These are phyloP conservation scores for Scedosporium boydii DNA, from an alignment of 2,329 filamentous ascomycete species.

Conservation along the genomic window DNA sequence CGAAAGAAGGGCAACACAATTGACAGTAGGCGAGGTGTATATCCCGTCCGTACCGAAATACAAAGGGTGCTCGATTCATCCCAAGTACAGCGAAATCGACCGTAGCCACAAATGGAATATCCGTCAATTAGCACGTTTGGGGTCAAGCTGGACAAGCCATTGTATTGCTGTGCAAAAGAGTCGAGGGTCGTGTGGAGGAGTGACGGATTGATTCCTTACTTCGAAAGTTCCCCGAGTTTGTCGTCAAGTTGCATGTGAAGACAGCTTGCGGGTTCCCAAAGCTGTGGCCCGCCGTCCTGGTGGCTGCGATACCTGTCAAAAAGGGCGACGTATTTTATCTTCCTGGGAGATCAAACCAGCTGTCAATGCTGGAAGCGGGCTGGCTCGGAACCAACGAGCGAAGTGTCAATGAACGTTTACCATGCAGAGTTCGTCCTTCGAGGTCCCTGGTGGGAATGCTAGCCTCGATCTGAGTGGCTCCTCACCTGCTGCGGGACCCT, in stretches of 20 bases:
- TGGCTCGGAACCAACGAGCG: neutral
- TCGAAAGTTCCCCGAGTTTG: too few relatives aligned
- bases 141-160: too few relatives aligned
- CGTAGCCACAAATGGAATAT: too few relatives aligned
- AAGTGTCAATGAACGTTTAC: neutral
- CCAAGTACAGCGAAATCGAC: too few relatives aligned
- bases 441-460: neutral
- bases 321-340: neutral
- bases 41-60: neutral
- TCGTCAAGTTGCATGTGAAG: too few relatives aligned
- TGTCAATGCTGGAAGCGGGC: neutral
- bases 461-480: neutral
- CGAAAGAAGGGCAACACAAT: neutral
- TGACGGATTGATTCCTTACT: too few relatives aligned
- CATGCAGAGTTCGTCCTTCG: neutral
- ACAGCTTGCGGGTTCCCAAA: too few relatives aligned
- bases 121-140: too few relatives aligned
- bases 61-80: neutral
- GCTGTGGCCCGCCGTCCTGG: too few relatives aligned
- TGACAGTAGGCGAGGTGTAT: neutral
- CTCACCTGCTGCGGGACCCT: neutral
- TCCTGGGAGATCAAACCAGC: neutral
- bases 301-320: too few relatives aligned
- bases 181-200: too few relatives aligned
- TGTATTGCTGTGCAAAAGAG: too few relatives aligned